Percentiles rank a stretch among this genome's conserved stretches.
Conservation (phyloP, 2,329 filamentous ascomycete species). For the Aspergillus sp. region DNA sequence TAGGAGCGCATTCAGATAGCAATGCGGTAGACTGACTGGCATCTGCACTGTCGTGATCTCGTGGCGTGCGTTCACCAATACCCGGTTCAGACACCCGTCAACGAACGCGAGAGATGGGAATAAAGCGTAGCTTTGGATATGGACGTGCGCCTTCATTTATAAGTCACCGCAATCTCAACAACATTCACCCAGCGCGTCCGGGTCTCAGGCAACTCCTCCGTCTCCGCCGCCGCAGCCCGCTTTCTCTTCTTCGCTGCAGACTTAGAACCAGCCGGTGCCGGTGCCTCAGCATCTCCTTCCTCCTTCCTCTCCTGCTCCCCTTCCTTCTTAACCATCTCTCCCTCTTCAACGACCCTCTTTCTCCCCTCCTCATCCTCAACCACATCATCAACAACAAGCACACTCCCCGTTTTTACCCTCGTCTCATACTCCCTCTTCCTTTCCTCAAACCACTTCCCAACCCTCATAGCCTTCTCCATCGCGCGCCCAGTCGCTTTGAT, state of each 20-base stretch:
- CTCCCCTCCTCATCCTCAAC: slow-evolving; percentile 34
- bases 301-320: slow-evolving; percentile 9
- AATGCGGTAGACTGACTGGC: too few relatives aligned
- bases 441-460: slow-evolving; percentile 52
- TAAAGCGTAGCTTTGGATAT: background rate
- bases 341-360: slow-evolving; percentile 17
- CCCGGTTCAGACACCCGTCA: background rate
- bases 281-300: slow-evolving; percentile 11
- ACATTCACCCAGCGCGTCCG: slow-evolving; percentile 43
- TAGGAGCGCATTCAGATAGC: too few relatives aligned
- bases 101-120: background rate
- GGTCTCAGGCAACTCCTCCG: slow-evolving; percentile 36
- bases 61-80: too few relatives aligned
- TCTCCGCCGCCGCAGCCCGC: slow-evolving; percentile 16
- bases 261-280: slow-evolving; percentile 9
- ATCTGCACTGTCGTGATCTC: too few relatives aligned
- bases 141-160: slow-evolving; percentile 26
- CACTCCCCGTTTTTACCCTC: slow-evolving; percentile 49
- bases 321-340: slow-evolving; percentile 15
- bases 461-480: slow-evolving; percentile 49
- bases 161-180: slow-evolving; percentile 39
- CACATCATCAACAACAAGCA: slow-evolving; percentile 56
- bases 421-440: slow-evolving; percentile 46
- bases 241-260: slow-evolving; percentile 24
- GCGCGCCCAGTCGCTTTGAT: slow-evolving; percentile 56